phyloP scores from a whole-genome alignment of 176 grass and related monocot species.

The Metroxylon sagu region DNA sequence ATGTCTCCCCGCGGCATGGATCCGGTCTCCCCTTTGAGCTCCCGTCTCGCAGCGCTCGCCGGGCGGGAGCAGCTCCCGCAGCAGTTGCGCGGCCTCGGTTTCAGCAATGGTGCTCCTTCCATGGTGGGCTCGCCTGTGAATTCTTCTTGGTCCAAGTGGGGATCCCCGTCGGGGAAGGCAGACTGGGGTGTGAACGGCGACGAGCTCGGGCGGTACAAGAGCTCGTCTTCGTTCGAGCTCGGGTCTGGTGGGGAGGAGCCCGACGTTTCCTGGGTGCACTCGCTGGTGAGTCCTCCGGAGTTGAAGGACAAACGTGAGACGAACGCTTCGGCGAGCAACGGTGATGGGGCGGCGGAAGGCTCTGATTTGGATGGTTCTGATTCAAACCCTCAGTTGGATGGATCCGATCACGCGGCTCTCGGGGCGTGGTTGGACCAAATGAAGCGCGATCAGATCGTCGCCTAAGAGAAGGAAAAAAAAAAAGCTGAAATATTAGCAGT shows the following conservation, averaged over 20 bases:
- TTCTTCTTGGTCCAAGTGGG: slow-evolving; percentile 52
- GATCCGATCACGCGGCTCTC: slow-evolving; percentile 39
- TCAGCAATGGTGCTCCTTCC: slow-evolving; percentile 14
- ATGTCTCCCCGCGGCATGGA: slow-evolving; percentile 64
- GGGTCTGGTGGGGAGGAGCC: slow-evolving; percentile 36
- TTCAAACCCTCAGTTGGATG: slow-evolving; percentile 23
- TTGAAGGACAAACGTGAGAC: slow-evolving; percentile 6
- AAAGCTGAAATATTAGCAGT: not conserved
- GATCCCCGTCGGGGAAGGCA: slow-evolving; percentile 37
- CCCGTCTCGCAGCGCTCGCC: slow-evolving; percentile 29
- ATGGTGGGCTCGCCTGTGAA: slow-evolving; percentile 35
- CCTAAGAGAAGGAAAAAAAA: slow-evolving; percentile 11
- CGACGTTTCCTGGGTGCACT: slow-evolving; percentile 76
- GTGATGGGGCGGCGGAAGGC: slow-evolving; percentile 10
- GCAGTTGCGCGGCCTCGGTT: slow-evolving; percentile 21
- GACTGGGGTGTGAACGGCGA: slow-evolving; percentile 69
- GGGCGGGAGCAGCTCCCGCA: slow-evolving; percentile 51
- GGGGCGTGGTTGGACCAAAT: slow-evolving; percentile 83
- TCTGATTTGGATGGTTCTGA: slow-evolving; percentile 24
- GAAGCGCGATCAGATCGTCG: slow-evolving; percentile 44
- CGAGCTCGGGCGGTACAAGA: slow-evolving; percentile 5
- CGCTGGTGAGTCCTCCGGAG: slow-evolving; percentile 30
- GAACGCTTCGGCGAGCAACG: slow-evolving; percentile 25
- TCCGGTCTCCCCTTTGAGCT: slow-evolving; percentile 45
- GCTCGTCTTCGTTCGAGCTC: not conserved